A percentile compares a stretch with the other conserved stretches of the same genome.
Conservation (phyloP, 2,329 filamentous ascomycete genomes). For the Ophiostoma perfectum region DNA sequence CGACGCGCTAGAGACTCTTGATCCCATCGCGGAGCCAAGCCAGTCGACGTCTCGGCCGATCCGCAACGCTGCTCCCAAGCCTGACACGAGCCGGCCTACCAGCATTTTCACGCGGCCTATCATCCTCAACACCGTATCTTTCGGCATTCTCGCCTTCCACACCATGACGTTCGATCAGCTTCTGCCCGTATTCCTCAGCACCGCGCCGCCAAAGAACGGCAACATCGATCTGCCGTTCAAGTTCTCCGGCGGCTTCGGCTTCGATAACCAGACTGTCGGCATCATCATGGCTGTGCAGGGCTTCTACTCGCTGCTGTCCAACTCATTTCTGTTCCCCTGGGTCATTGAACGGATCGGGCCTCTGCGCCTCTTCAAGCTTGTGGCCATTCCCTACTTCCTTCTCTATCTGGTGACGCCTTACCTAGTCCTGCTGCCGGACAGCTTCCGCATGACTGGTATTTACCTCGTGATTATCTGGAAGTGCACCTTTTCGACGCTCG, state of each 20-base stretch:
- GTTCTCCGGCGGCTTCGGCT: slow-evolving; percentile 79
- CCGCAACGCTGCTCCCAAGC: slow-evolving; percentile 24
- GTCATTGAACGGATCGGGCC: slow-evolving; percentile 71
- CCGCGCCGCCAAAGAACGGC: slow-evolving; percentile 45
- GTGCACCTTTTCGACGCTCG: slow-evolving; percentile 84
- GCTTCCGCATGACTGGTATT: slow-evolving; percentile 66
- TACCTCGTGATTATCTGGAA: slow-evolving; percentile 81
- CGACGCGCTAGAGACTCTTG: slow-evolving; percentile 31
- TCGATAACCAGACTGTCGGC: slow-evolving; percentile 78
- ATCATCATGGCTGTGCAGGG: slow-evolving; percentile 85
- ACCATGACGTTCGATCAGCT: slow-evolving; percentile 96
- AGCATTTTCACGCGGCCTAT: slow-evolving; percentile 78
- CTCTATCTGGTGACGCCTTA: slow-evolving; percentile 88
- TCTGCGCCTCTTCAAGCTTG: slow-evolving; percentile 73
- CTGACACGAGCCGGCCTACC: not conserved
- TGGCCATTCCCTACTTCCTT: slow-evolving; percentile 76
- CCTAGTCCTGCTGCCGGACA: slow-evolving; percentile 72
- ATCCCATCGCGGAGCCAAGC: slow-evolving; percentile 29
- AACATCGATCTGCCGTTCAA: slow-evolving; percentile 68
- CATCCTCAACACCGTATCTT: slow-evolving; percentile 79
- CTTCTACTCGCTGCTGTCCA: slow-evolving; percentile 80
- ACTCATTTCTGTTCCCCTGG: slow-evolving; percentile 76
- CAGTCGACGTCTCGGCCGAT: not conserved
- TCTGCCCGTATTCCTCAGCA: slow-evolving; percentile 85
- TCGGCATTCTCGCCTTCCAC: slow-evolving; percentile 91